These are phyloP conservation scores for Lactarius psammicola DNA, from an alignment of 768 basidiomycete genomes.

Conservation along the genomic window DNA sequence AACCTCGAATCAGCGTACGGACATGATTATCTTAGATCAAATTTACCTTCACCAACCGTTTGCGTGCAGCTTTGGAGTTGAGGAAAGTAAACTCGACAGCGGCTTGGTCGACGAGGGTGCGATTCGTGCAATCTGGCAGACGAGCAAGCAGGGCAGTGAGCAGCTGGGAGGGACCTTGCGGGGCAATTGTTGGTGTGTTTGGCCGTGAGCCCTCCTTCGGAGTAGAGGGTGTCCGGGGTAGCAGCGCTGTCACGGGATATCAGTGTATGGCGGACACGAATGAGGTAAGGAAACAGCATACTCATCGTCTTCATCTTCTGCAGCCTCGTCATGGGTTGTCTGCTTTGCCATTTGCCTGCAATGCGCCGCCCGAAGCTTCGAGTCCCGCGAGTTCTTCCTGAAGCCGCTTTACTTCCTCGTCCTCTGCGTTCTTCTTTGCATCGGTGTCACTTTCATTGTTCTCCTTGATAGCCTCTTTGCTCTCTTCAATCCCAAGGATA, in stretches of 20 bases:
- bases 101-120: conserved; percentile 84
- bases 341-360: conserved; percentile 23
- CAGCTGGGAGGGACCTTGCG: conserved; percentile 91
- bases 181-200: conserved; percentile 64
- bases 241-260: conserved; percentile 35
- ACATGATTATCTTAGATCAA: neutral
- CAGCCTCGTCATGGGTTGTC: conserved; percentile 26
- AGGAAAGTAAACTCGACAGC: conserved; percentile 95
- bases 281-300: conserved; percentile 30
- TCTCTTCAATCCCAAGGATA: conserved; percentile 67
- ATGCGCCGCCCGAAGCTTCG: conserved; percentile 37
- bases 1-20: neutral
- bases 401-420: conserved; percentile 70
- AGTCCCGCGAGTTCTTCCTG: conserved; percentile 76
- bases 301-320: conserved; percentile 33
- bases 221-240: conserved; percentile 67
- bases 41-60: conserved; percentile 79
- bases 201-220: conserved; percentile 55
- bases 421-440: conserved; percentile 55
- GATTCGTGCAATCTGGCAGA: conserved; percentile 92
- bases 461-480: conserved; percentile 37
- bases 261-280: neutral
- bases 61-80: conserved; percentile 95
- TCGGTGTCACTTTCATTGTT: conserved; percentile 48
- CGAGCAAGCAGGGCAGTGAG: conserved; percentile 87